These are phyloP conservation scores for Ammopiptanthus mongolicus DNA, from an alignment of 306 rosid genomes.

Conservation along the genomic window DNA sequence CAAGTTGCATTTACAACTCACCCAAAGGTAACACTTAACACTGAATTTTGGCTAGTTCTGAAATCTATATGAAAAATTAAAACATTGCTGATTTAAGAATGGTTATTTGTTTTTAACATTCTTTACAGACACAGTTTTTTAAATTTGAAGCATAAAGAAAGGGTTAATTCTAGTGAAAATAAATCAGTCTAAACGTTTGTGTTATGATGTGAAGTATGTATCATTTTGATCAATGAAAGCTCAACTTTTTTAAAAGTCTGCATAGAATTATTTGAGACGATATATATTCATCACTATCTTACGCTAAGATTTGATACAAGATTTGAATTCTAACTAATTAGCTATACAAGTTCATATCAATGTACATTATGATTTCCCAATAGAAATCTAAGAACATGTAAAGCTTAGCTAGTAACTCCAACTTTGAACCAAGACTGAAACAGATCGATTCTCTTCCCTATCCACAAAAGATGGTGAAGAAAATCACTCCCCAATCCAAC, in stretches of 20 bases:
- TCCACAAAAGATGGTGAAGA: neutral
- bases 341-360: neutral
- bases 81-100: neutral
- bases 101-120: neutral
- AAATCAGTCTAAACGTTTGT: neutral
- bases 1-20: conserved; percentile 17
- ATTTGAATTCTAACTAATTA: neutral
- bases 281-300: neutral
- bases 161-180: neutral
- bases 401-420: neutral
- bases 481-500: neutral
- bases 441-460: neutral
- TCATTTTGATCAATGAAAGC: neutral
- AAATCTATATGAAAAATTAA: neutral
- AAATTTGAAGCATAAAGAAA: neutral
- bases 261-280: neutral
- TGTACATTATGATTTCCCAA: neutral
- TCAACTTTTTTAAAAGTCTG: neutral
- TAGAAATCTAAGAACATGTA: neutral
- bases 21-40: neutral
- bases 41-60: neutral
- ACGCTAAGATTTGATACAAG: neutral
- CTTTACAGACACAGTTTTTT: neutral
- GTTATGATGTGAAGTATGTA: neutral
- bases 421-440: neutral